Base-by-base conservation (phyloP, 2,329 filamentous ascomycete species). In the Leptographium flavum region DNA sequence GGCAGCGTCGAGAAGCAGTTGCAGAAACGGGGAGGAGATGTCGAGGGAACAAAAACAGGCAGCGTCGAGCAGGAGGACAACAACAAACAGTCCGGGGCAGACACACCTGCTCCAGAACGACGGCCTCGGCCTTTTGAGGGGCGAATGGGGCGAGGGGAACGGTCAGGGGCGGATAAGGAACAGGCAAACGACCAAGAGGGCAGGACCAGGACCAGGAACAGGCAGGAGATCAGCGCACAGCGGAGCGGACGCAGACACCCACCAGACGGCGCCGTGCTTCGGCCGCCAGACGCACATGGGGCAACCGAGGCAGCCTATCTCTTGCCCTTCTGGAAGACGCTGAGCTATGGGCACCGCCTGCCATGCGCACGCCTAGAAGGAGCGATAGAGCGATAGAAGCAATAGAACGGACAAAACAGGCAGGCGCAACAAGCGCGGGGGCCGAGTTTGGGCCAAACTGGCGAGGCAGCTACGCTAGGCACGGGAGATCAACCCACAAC, bases 401-500 rank as follows among this genome's bases (percentile, higher is more conserved):
- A 28, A 30, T 22, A 30, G 25, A 30, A 40, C 15, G 23, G 39
- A 42, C 45, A 15, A 42, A 46, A 46, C 14, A 46, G 45, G 39
- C 39, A 46, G 39, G 45, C 39, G 45, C 39, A 15, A 31, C 30
- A 14, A 37, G 27, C 27, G 10, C 19, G 21, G 11, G 19, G 9
- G 36, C 3, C 14, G n/a, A 38, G 17, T n/a, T 21, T 27, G 14
- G 37, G 23, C 6, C n/a, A n/a, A 23, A 7, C 2, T 31, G 35
- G 33, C 35, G 14, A 48, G 45, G 44, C 40, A 44, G 49, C 31
- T 30, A 43, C 46, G 43, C 46, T 45, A 48, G 28, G 19, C 13
- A 25, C 43, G 43, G 43, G 46, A 48, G 43, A 48, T 48, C 47
- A 48, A 27, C 47, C 46, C 30, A 35, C 19, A 27, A 45, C 11